A percentile compares a stretch with the other conserved stretches of the same genome.
Conservation (phyloP, 768 basidiomycete genomes). For the Boletellus emodensis region DNA sequence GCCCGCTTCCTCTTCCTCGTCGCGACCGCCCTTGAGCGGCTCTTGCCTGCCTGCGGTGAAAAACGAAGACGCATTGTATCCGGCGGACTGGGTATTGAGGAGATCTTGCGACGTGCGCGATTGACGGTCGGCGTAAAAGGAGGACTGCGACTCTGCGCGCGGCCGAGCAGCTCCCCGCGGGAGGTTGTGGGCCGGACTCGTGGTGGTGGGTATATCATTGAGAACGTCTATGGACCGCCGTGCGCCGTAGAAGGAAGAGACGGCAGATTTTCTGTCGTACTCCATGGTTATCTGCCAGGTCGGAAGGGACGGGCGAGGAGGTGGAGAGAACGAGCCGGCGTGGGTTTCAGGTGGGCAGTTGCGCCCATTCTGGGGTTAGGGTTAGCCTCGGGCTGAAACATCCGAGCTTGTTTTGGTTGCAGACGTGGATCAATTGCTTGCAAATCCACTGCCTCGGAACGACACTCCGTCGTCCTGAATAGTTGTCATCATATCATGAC, state of each 20-base stretch:
- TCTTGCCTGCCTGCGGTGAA: slow-evolving; percentile 67
- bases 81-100: slow-evolving; percentile 52
- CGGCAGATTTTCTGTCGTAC: slow-evolving; percentile 71
- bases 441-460: too few relatives aligned
- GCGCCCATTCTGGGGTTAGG: slow-evolving; percentile 22
- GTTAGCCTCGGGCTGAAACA: slow-evolving; percentile 13
- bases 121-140: slow-evolving; percentile 49
- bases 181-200: slow-evolving; percentile 13
- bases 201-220: slow-evolving; percentile 41
- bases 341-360: background rate
- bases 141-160: slow-evolving; percentile 68
- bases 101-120: slow-evolving; percentile 45
- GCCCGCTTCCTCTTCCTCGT: slow-evolving; percentile 57
- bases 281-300: slow-evolving; percentile 47
- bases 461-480: too few relatives aligned
- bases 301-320: too few relatives aligned
- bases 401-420: slow-evolving; percentile 11
- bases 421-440: too few relatives aligned
- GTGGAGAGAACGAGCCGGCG: slow-evolving; percentile 11
- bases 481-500: too few relatives aligned
- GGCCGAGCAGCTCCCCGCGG: slow-evolving; percentile 36
- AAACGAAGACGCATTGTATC: slow-evolving; percentile 71
- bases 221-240: slow-evolving; percentile 64
- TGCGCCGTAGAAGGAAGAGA: slow-evolving; percentile 73
- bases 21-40: slow-evolving; percentile 73